A percentile compares a stretch with the other conserved stretches of the same genome.
These are phyloP conservation scores for Nicotiana knightiana DNA, from an alignment of 257 asterid species.

Conservation along the genomic window DNA sequence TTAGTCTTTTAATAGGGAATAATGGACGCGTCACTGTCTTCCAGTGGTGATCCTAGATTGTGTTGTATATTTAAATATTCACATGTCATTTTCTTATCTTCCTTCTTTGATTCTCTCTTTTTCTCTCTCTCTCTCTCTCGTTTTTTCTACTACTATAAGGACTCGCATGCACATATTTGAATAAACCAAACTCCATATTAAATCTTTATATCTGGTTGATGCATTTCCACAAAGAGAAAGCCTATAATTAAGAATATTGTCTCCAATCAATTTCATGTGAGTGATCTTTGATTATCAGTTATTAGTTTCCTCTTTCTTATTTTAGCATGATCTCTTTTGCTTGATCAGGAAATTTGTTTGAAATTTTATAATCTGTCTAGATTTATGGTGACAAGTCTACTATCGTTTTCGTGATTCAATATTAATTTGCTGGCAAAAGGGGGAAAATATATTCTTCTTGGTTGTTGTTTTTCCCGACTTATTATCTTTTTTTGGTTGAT, in stretches of 20 bases:
- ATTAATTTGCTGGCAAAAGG: background rate
- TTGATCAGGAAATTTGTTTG: background rate
- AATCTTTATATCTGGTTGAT: background rate
- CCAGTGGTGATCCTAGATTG: slow-evolving; percentile 3
- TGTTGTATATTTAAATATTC: background rate
- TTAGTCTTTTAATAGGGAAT: background rate
- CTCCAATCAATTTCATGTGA: slow-evolving; percentile 5
- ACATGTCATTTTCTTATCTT: background rate
- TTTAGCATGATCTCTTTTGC: background rate
- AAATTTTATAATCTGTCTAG: background rate
- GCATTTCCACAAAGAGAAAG: slow-evolving; percentile 8
- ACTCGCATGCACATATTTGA: background rate
- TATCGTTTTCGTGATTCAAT: background rate
- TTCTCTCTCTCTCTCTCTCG: background rate
- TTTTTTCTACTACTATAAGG: background rate
- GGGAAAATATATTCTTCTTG: background rate
- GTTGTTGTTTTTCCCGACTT: background rate
- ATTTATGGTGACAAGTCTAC: background rate
- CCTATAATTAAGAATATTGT: background rate
- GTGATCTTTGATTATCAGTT: background rate
- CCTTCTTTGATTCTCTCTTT: background rate
- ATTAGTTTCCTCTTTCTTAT: background rate
- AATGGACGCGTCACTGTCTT: slow-evolving; percentile 2
- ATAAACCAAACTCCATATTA: background rate
- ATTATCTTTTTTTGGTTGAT: background rate